Conservation (phyloP, 768 basidiomycete species). For the Termitomyces sp. region DNA sequence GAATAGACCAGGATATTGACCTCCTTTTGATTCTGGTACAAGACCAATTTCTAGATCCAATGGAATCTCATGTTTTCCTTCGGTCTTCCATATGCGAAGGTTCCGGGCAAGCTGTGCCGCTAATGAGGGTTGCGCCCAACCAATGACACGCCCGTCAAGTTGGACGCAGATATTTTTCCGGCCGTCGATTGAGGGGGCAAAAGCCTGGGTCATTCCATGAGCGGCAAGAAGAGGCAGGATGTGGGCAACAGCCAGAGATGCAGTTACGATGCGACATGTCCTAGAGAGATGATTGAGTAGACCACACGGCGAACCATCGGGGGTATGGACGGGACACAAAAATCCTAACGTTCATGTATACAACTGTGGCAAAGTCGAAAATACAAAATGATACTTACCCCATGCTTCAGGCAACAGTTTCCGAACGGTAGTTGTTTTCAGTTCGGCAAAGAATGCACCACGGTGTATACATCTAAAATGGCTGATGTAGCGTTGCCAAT, state of each 20-base stretch:
- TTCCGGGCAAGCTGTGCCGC: slow-evolving; percentile 78
- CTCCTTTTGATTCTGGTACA: slow-evolving; percentile 84
- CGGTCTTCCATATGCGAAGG: slow-evolving; percentile 93
- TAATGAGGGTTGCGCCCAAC: slow-evolving; percentile 78
- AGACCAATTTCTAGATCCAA: slow-evolving; percentile 93
- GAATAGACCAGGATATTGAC: slow-evolving; percentile 95
- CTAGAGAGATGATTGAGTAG: slow-evolving; percentile 94
- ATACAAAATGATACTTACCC: slow-evolving; percentile 49
- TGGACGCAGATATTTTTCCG: slow-evolving; percentile 81
- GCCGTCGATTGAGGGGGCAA: slow-evolving; percentile 76
- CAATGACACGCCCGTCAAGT: slow-evolving; percentile 92
- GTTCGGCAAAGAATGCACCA: slow-evolving; percentile 97
- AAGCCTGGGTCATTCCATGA: slow-evolving; percentile 93
- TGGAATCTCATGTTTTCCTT: slow-evolving; percentile 73
- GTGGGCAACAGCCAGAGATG: slow-evolving; percentile 66
- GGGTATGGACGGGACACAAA: slow-evolving; percentile 97
- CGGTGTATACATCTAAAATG: slow-evolving; percentile 99
- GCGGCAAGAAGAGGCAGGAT: slow-evolving; percentile 77
- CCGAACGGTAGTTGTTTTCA: slow-evolving; percentile 96
- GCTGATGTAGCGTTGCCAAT: slow-evolving; percentile 97
- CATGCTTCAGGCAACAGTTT: slow-evolving; percentile 97
- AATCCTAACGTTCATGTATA: slow-evolving; percentile 53
- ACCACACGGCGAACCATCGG: slow-evolving; percentile 97
- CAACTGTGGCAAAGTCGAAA: not conserved
- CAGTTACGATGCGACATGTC: slow-evolving; percentile 86